These are phyloP conservation scores for Sporothrix inflata DNA, from an alignment of 2,329 filamentous ascomycete genomes.

Conservation along the genomic window DNA sequence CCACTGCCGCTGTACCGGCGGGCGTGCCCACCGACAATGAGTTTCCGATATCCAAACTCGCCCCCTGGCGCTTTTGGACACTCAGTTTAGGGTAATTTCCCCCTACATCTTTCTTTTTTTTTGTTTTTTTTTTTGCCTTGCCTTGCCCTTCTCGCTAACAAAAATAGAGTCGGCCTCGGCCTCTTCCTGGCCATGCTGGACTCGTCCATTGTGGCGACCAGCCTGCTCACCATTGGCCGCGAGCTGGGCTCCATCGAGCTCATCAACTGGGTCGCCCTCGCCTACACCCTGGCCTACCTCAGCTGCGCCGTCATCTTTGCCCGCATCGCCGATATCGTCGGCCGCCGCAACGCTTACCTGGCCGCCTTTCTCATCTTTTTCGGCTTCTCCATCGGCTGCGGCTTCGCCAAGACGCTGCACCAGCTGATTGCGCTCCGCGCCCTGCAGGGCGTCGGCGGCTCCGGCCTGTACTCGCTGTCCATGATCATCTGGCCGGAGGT, in stretches of 20 bases:
- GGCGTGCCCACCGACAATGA: neutral
- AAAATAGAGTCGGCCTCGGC: slow-evolving; percentile 51
- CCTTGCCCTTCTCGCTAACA: neutral
- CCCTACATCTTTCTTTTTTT: neutral
- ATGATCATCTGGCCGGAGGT: slow-evolving; percentile 60
- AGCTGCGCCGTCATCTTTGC: slow-evolving; percentile 60
- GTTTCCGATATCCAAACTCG: slow-evolving; percentile 13
- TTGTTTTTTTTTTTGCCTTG: neutral
- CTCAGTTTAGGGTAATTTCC: slow-evolving; percentile 32
- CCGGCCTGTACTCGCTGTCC: slow-evolving; percentile 58
- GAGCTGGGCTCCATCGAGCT: slow-evolving; percentile 52
- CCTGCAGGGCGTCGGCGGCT: slow-evolving; percentile 57
- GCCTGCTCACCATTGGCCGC: slow-evolving; percentile 57
- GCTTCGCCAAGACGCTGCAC: slow-evolving; percentile 47
- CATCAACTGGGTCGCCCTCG: slow-evolving; percentile 59
- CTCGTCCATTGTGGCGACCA: slow-evolving; percentile 63
- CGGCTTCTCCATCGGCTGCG: slow-evolving; percentile 60
- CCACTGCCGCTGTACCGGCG: neutral
- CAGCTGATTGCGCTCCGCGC: slow-evolving; percentile 56
- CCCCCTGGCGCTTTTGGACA: slow-evolving; percentile 31
- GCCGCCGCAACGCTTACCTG: slow-evolving; percentile 56
- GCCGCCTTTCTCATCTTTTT: slow-evolving; percentile 58
- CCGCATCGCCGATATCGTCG: slow-evolving; percentile 58
- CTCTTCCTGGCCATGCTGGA: slow-evolving; percentile 64
- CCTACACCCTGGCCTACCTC: slow-evolving; percentile 61